Base-by-base conservation (phyloP, 2,329 filamentous ascomycete species). In the Cordyceps pruinosa region DNA sequence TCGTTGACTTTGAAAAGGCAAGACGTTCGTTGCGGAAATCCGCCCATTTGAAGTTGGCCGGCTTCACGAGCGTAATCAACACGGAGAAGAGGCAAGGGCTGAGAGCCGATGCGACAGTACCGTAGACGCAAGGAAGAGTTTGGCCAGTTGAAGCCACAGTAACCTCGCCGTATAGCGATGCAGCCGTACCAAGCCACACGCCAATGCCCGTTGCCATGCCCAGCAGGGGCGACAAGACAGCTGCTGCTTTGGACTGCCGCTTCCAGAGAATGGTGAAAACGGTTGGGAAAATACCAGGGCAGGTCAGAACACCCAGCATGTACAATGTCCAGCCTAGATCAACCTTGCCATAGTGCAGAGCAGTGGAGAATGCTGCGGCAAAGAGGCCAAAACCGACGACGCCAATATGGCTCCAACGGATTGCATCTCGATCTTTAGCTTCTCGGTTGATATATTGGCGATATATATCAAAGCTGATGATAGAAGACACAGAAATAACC, bases 271-370 rank as follows among this genome's bases (percentile, higher is more conserved):
- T 75, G 0, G 78, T 78, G 55, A 81, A 80, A 0, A 73, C 70
- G 6, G 78, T 81, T 0, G 79, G 78, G 61, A 81, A 77, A 54
- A 81, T 79, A 0, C 78, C 78, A 0, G 78, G 77, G 35, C 77
- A 80, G 0, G 77, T 80, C 10, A 82, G 61, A 1, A 81, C 75
- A 4, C 78, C 76, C 0, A 82, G 72, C 77, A 81, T 78, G 60
- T 82, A 81, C 1, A 81, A 59, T 0, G 77, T 80, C 79, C 78
- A 83, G 1, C 75, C 74, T 0, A 83, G 69, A 47, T 82, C 75
- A 5, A 82, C 75, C 0, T 78, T 77, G 0, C 77, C 79, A 46
- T 82, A 80, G 65, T 82, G 73, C 1, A 82, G 65, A 52, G 78
- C 75, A 0, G 78, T 81, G 10, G 77, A 77, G 58, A 82, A 80